phyloP scores from a whole-genome alignment of 345 rosid genomes.

The Bruguiera sexangula region DNA sequence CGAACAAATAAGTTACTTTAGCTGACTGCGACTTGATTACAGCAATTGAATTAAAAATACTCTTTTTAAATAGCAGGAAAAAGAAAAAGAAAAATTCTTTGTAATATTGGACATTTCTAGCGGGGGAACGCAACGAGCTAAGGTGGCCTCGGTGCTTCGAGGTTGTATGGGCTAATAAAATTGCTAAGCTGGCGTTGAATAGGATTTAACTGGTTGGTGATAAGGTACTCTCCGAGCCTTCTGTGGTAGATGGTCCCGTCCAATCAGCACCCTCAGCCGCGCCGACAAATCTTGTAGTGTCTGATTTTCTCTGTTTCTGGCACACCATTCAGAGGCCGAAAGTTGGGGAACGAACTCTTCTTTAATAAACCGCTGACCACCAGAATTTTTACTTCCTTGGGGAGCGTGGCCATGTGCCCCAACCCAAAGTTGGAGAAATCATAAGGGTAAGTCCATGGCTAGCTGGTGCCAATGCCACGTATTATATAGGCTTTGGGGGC shows the following conservation, averaged over 20 bases:
- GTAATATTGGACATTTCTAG: background rate
- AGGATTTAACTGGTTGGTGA: background rate
- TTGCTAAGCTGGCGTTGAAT: conserved; percentile 1
- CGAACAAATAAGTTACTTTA: no score
- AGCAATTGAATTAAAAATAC: no score
- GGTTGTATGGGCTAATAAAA: background rate
- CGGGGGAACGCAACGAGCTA: background rate
- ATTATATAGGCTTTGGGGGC: background rate
- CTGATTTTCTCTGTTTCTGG: background rate
- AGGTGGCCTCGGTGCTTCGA: no score
- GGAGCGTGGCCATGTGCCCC: background rate
- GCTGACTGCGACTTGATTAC: no score
- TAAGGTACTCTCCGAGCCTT: background rate
- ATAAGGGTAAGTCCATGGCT: no score
- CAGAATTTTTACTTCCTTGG: background rate
- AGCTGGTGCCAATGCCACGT: background rate
- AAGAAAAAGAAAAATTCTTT: background rate
- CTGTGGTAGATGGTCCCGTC: background rate
- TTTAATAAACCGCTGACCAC: conserved; percentile 6
- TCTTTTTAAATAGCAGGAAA: no score
- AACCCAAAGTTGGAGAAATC: background rate
- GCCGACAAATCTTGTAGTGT: background rate
- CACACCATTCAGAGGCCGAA: background rate
- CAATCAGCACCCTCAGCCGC: background rate
- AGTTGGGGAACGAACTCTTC: background rate